A percentile compares a stretch with the other conserved stretches of the same genome.
These are phyloP conservation scores for Poronia punctata DNA, from an alignment of 495 filamentous ascomycete genomes.

Conservation along the genomic window DNA sequence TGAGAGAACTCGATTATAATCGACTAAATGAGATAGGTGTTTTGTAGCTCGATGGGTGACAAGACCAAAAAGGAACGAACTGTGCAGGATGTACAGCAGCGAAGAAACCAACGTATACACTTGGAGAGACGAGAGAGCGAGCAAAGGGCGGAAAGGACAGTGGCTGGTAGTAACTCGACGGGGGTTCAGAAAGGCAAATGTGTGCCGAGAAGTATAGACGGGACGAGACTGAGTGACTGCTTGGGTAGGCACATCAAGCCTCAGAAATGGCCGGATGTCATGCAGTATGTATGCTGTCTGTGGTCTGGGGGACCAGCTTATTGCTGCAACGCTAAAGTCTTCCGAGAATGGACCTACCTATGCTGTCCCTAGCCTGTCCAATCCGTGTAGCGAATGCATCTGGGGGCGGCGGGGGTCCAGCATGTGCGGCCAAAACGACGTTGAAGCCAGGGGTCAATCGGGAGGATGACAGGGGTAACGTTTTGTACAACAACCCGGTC, in stretches of 20 bases:
- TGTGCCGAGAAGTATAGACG: slow-evolving; percentile 24
- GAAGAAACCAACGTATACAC: too few relatives aligned
- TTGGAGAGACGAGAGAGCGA: slow-evolving; percentile 18
- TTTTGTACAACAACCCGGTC: not conserved
- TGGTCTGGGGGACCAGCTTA: not conserved
- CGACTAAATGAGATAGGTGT: too few relatives aligned
- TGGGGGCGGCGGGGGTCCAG: too few relatives aligned
- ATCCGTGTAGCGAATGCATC: too few relatives aligned
- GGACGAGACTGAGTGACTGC: slow-evolving; percentile 20
- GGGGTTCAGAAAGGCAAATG: slow-evolving; percentile 17
- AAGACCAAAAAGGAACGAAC: slow-evolving; percentile 16
- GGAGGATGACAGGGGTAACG: slow-evolving; percentile 8
- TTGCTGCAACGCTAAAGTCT: slow-evolving; percentile 9
- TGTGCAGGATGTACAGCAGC: too few relatives aligned
- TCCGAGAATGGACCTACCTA: too few relatives aligned
- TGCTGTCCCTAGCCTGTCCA: too few relatives aligned
- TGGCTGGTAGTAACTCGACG: slow-evolving; percentile 4
- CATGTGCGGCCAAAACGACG: slow-evolving; percentile 13
- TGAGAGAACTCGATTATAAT: too few relatives aligned
- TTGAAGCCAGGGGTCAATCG: slow-evolving; percentile 4
- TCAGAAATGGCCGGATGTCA: slow-evolving; percentile 9
- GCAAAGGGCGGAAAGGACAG: slow-evolving; percentile 22
- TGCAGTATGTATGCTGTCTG: slow-evolving; percentile 10
- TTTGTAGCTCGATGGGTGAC: too few relatives aligned
- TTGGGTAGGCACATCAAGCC: slow-evolving; percentile 15